A percentile compares a stretch with the other conserved stretches of the same genome.
These are phyloP conservation scores for Ophiocordyceps sinensis DNA, from an alignment of 2,329 filamentous ascomycete species.

Conservation along the genomic window DNA sequence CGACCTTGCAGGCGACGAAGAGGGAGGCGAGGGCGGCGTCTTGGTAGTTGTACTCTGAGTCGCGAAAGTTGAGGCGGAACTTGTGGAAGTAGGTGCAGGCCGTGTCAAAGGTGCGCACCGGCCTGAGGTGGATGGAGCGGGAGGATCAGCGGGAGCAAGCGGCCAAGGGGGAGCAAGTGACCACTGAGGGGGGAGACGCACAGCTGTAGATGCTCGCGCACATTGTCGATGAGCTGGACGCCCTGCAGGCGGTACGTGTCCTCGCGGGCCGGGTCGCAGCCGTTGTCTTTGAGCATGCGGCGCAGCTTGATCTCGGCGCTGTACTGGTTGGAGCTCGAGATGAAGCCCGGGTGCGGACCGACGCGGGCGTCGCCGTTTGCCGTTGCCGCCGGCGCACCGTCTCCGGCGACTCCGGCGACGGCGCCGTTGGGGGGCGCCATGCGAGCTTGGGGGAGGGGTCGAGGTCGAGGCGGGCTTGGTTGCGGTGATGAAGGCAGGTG, in stretches of 20 bases:
- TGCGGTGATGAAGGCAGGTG: no score
- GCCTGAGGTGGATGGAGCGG: no score
- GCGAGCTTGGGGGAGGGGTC: no score
- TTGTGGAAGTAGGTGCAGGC: conserved; percentile 90
- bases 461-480: no score
- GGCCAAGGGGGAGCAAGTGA: no score
- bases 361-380: conserved; percentile 7
- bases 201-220: conserved; percentile 66
- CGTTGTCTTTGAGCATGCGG: conserved; percentile 52
- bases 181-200: no score
- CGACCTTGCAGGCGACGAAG: conserved; percentile 91
- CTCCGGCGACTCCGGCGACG: background rate
- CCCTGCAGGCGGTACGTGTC: conserved; percentile 72
- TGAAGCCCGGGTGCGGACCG: conserved; percentile 32
- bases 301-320: conserved; percentile 71
- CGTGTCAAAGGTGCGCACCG: conserved; percentile 82
- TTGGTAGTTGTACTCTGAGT: conserved; percentile 70
- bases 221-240: conserved; percentile 76
- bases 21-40: conserved; percentile 81
- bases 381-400: background rate
- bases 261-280: conserved; percentile 64
- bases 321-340: conserved; percentile 49
- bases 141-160: conserved; percentile 1
- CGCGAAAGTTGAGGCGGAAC: conserved; percentile 75
- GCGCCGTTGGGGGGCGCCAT: background rate